phyloP scores from a whole-genome alignment of 2,329 filamentous ascomycete species.

The Cercospora sp. region DNA sequence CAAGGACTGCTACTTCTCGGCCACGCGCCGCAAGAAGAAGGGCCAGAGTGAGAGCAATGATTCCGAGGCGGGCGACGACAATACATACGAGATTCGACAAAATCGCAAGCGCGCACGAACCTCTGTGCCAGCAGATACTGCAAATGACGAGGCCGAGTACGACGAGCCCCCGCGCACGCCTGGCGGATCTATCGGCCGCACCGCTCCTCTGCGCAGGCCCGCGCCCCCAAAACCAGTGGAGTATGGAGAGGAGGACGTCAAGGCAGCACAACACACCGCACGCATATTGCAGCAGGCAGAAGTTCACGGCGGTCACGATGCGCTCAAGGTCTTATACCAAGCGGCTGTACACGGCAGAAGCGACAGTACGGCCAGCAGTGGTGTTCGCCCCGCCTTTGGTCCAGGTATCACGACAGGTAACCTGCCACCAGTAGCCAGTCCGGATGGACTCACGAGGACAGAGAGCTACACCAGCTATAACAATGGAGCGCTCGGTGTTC shows the following conservation, averaged over 20 bases:
- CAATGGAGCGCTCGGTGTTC: constrained; percentile 24
- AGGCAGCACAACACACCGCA: constrained; percentile 61
- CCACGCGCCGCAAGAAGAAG: constrained; percentile 90
- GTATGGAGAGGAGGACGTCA: constrained; percentile 55
- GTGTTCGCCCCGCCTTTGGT: constrained; percentile 30
- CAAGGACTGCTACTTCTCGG: constrained; percentile 96
- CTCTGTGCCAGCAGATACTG: constrained; percentile 39
- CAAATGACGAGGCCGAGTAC: constrained; percentile 50
- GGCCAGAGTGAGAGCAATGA: constrained; percentile 50
- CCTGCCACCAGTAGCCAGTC: constrained; percentile 30
- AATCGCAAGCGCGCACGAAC: constrained; percentile 65
- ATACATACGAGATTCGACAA: constrained; percentile 70
- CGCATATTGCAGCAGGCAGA: constrained; percentile 63
- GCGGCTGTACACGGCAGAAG: constrained; percentile 60
- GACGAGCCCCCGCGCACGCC: constrained; percentile 64
- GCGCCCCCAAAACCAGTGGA: constrained; percentile 39
- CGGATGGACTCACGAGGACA: constrained; percentile 21
- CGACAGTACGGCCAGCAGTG: constrained; percentile 44
- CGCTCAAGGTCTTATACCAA: constrained; percentile 86
- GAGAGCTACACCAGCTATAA: constrained; percentile 24
- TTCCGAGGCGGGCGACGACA: constrained; percentile 45
- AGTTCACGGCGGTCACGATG: constrained; percentile 89
- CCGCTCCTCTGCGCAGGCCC: constrained; percentile 67
- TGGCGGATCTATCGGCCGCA: constrained; percentile 65
- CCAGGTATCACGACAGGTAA: constrained; percentile 27